phyloP scores from a whole-genome alignment of 1,284 basidiomycete species.

The Leccinum variabile region DNA sequence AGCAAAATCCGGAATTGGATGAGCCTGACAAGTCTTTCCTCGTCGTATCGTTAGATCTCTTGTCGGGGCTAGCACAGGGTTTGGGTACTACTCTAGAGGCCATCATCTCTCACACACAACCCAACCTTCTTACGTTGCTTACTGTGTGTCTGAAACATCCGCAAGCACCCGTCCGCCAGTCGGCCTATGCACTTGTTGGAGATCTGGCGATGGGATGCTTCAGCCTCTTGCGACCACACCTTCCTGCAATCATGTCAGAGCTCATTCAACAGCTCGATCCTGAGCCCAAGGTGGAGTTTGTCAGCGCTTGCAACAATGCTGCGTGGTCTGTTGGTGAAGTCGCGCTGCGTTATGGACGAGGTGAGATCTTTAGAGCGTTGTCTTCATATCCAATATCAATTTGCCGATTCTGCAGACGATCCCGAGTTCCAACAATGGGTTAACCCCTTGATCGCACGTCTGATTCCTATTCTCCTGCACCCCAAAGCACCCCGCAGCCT shows the following conservation, averaged over 20 bases:
- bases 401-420: slow-evolving; percentile 50
- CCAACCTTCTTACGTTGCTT: slow-evolving; percentile 77
- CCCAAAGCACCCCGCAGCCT: slow-evolving; percentile 91
- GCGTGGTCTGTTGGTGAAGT: slow-evolving; percentile 99
- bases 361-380: slow-evolving; percentile 41
- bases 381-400: slow-evolving; percentile 1
- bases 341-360: slow-evolving; percentile 80
- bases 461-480: slow-evolving; percentile 92
- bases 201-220: slow-evolving; percentile 98
- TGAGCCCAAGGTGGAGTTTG: slow-evolving; percentile 87
- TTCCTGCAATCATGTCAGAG: slow-evolving; percentile 88
- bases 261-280: slow-evolving; percentile 89
- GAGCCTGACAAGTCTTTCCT: slow-evolving; percentile 96
- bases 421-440: slow-evolving; percentile 89
- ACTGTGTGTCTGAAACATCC: slow-evolving; percentile 90
- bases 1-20: slow-evolving; percentile 84
- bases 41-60: slow-evolving; percentile 93
- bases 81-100: slow-evolving; percentile 77
- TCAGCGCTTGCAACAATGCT: slow-evolving; percentile 99
- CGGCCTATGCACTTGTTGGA: slow-evolving; percentile 95
- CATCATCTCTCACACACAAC: slow-evolving; percentile 67
- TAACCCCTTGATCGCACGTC: slow-evolving; percentile 78
- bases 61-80: slow-evolving; percentile 95
- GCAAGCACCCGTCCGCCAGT: slow-evolving; percentile 93
- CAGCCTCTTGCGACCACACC: slow-evolving; percentile 77